These are phyloP conservation scores for Mariannaea elegans DNA, from an alignment of 2,329 filamentous ascomycete species.

Conservation along the genomic window DNA sequence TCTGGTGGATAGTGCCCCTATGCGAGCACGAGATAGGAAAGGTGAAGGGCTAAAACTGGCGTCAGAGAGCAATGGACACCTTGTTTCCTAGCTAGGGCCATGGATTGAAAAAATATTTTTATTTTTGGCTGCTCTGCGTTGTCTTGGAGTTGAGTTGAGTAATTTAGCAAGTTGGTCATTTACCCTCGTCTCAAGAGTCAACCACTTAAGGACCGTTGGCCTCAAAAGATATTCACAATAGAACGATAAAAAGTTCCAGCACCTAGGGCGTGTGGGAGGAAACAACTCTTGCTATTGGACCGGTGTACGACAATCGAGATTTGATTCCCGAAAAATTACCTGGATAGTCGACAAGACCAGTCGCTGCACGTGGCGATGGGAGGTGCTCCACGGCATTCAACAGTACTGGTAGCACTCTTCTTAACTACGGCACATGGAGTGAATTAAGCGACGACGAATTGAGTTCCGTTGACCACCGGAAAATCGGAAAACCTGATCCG, in stretches of 20 bases:
- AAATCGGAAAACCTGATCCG: conserved; percentile 1
- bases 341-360: background rate
- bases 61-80: background rate
- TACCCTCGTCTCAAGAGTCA: no score
- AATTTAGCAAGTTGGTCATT: no score
- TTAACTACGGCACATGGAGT: background rate
- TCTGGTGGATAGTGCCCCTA: background rate
- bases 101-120: no score
- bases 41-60: background rate
- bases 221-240: no score
- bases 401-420: no score
- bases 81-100: background rate
- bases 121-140: no score
- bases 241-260: no score
- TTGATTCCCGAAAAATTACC: background rate
- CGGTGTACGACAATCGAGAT: background rate
- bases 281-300: no score
- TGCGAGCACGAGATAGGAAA: background rate
- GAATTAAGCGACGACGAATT: conserved; percentile 3
- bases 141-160: no score
- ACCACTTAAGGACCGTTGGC: no score
- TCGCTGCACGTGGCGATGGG: background rate
- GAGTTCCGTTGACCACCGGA: background rate
- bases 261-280: no score
- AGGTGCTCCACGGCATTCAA: background rate